Evolutionary conservation across 441 rosid species (phyloP).

Genomic region (Macaranga tanarius): DNA sequence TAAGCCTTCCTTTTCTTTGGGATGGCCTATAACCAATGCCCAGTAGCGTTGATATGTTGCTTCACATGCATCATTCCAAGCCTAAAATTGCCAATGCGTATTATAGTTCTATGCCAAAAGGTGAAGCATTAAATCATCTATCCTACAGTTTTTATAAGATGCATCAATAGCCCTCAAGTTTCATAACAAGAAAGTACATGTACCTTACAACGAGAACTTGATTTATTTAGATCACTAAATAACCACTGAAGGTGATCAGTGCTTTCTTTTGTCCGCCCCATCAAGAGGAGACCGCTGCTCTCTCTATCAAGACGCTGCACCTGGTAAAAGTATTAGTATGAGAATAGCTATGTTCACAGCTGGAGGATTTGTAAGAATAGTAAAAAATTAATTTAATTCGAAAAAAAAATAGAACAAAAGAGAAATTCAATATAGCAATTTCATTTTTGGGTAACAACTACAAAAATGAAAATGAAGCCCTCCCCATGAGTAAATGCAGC

Average conservation of each 20-base stretch:
- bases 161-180: background rate
- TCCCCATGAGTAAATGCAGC: background rate
- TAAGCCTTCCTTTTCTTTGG: constrained; percentile 75
- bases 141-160: background rate
- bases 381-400: background rate
- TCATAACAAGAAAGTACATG: background rate
- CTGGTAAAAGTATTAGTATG: constrained; percentile 31
- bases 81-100: constrained; percentile 40
- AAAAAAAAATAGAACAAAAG: background rate
- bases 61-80: constrained; percentile 73
- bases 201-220: constrained; percentile 61
- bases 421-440: background rate
- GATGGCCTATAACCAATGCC: constrained; percentile 90
- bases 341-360: background rate
- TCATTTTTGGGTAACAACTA: background rate
- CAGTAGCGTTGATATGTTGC: constrained; percentile 69
- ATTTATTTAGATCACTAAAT: constrained; percentile 55
- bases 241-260: constrained; percentile 59
- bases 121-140: constrained; percentile 10
- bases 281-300: constrained; percentile 76
- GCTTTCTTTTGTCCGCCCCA: constrained; percentile 83
- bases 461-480: background rate
- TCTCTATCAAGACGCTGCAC: constrained; percentile 91
- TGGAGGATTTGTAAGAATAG: background rate
- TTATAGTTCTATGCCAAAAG: constrained; percentile 5